phyloP scores from a whole-genome alignment of 2,329 filamentous ascomycete species.

The Botrytis cinerea region DNA sequence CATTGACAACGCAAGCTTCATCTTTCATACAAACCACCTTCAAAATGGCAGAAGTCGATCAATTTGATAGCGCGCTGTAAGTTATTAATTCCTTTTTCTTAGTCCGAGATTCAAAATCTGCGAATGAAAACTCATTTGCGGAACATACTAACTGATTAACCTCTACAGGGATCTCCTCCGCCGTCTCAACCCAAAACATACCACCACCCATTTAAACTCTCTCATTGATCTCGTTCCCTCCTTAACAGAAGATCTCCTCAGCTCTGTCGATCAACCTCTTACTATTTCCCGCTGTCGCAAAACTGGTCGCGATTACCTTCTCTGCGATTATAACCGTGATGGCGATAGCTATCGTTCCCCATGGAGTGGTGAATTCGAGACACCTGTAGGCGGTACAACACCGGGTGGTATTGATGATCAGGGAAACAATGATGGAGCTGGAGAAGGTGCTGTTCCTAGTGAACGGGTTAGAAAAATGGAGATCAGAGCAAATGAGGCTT shows the following conservation, averaged over 20 bases:
- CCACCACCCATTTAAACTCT: constrained; percentile 80
- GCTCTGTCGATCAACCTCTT: constrained; percentile 94
- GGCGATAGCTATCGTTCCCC: constrained; percentile 96
- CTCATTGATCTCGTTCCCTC: constrained; percentile 88
- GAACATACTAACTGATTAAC: constrained; percentile 16
- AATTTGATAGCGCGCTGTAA: constrained; percentile 44
- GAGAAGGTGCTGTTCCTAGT: constrained; percentile 82
- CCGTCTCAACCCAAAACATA: constrained; percentile 93
- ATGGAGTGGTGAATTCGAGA: constrained; percentile 99
- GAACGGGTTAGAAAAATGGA: constrained; percentile 94
- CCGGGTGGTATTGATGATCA: constrained; percentile 52
- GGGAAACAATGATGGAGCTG: constrained; percentile 58
- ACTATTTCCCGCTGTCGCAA: constrained; percentile 82
- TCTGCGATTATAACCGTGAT: constrained; percentile 99
- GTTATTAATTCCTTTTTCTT: constrained; percentile 12
- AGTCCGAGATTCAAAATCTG: neutral
- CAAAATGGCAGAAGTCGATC: constrained; percentile 42
- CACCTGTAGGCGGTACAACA: constrained; percentile 71
- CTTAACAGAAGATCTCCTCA: constrained; percentile 95
- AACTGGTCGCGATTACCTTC: constrained; percentile 90
- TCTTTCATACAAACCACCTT: constrained; percentile 27
- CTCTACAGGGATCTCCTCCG: constrained; percentile 88
- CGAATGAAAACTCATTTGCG: neutral
- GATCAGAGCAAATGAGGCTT: constrained; percentile 89
- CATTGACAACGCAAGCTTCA: constrained; percentile 23